Conservation (phyloP, 768 basidiomycete genomes). For the Mrakia frigida region DNA sequence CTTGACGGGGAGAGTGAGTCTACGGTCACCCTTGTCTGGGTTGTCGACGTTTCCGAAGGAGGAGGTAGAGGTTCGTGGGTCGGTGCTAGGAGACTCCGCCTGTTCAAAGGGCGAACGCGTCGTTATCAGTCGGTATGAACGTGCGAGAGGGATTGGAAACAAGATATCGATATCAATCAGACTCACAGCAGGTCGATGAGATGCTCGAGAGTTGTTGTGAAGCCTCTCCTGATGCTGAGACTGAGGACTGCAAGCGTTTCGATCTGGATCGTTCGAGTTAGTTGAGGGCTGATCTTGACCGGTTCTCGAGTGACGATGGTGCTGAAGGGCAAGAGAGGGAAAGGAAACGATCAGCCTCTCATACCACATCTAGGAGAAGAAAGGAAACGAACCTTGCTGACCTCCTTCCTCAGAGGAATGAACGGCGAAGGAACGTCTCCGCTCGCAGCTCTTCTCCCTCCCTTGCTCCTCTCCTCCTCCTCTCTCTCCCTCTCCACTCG, state of each 20-base stretch:
- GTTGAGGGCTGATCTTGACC: neutral
- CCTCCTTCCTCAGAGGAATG: neutral
- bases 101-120: neutral
- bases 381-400: neutral
- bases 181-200: neutral
- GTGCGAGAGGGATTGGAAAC: neutral
- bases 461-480: neutral
- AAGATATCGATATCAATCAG: too few relatives aligned
- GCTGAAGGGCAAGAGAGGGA: neutral
- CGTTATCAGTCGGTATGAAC: neutral
- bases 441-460: neutral
- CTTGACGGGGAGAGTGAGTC: neutral
- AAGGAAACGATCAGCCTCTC: too few relatives aligned
- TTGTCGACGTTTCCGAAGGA: constrained; percentile 12
- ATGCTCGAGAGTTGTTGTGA: neutral
- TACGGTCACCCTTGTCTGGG: neutral
- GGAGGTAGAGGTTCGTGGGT: neutral
- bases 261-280: neutral
- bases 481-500: neutral
- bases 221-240: neutral
- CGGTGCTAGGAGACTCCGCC: neutral
- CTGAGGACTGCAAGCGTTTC: neutral
- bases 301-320: neutral
- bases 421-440: neutral
- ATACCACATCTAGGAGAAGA: neutral